Percentiles rank a stretch among this genome's conserved stretches.
Evolutionary conservation across 2,329 filamentous ascomycete species (phyloP).

Genomic region (Amesomyces nigricolor): DNA sequence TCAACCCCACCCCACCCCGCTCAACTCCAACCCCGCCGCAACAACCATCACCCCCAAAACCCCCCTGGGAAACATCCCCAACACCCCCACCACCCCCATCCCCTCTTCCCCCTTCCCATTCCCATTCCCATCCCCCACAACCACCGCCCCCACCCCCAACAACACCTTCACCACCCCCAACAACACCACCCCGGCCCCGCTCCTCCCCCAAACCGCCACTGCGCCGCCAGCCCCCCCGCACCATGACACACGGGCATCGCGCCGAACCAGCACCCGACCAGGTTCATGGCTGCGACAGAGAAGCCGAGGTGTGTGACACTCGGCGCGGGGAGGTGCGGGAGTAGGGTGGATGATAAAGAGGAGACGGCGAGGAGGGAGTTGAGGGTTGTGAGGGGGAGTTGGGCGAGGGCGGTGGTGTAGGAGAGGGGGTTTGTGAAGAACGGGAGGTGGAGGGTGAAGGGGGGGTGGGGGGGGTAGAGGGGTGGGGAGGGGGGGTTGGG

Average conservation of each 20-base stretch:
- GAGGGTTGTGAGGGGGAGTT: slow-evolving; percentile 83
- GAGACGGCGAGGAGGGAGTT: slow-evolving; percentile 89
- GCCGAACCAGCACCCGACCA: slow-evolving; percentile 83
- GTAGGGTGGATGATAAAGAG: slow-evolving; percentile 69
- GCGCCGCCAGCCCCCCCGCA: slow-evolving; percentile 82
- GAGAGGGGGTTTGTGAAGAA: slow-evolving; percentile 41
- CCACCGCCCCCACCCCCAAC: slow-evolving; percentile 63
- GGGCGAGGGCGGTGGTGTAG: slow-evolving; percentile 59
- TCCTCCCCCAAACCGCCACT: slow-evolving; percentile 86
- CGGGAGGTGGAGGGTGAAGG: slow-evolving; percentile 49
- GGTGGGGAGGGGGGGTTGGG: slow-evolving; percentile 48
- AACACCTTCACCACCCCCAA: slow-evolving; percentile 71
- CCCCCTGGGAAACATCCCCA: slow-evolving; percentile 67
- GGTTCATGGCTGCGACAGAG: slow-evolving; percentile 78
- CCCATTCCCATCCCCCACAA: slow-evolving; percentile 35
- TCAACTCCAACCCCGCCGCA: slow-evolving; percentile 80
- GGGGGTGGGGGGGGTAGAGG: slow-evolving; percentile 27
- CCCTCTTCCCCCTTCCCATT: slow-evolving; percentile 35
- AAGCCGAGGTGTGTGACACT: slow-evolving; percentile 62
- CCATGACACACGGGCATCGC: slow-evolving; percentile 96
- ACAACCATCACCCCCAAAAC: slow-evolving; percentile 85
- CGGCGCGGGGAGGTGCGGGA: slow-evolving; percentile 45
- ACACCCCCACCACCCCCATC: slow-evolving; percentile 62
- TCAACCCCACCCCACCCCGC: slow-evolving; percentile 68
- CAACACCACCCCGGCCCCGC: slow-evolving; percentile 74